Percentiles rank a stretch among this genome's conserved stretches.
These are phyloP conservation scores for Aspergillus novoparasiticus DNA, from an alignment of 2,329 filamentous ascomycete genomes.

Conservation along the genomic window DNA sequence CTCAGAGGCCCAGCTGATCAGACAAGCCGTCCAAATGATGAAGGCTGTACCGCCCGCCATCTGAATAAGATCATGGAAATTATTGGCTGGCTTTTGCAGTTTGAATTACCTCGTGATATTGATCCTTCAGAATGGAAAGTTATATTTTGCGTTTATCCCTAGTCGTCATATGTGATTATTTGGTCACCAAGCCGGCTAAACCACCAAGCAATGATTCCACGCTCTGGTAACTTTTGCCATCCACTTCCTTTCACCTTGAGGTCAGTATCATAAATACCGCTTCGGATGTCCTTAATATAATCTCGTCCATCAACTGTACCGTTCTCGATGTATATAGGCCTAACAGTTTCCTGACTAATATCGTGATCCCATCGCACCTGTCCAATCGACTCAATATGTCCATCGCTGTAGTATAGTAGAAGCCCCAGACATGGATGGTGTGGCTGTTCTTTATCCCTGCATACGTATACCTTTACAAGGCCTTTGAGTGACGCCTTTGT, in stretches of 20 bases:
- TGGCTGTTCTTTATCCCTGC: constrained; percentile 11
- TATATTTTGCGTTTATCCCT: not conserved
- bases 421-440: constrained; percentile 16
- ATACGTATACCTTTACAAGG: constrained; percentile 16
- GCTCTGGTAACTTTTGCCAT: constrained; percentile 10
- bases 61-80: too few relatives aligned
- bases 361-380: constrained; percentile 19
- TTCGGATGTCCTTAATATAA: constrained; percentile 15
- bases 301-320: constrained; percentile 4
- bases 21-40: too few relatives aligned
- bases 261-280: not conserved
- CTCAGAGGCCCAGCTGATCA: too few relatives aligned
- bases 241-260: not conserved
- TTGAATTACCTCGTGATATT: too few relatives aligned
- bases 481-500: constrained; percentile 13
- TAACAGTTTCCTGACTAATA: constrained; percentile 7
- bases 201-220: constrained; percentile 18
- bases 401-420: constrained; percentile 15
- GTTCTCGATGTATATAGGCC: constrained; percentile 10
- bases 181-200: constrained; percentile 13
- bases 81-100: too few relatives aligned
- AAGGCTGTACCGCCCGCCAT: too few relatives aligned
- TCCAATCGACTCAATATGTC: constrained; percentile 18
- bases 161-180: constrained; percentile 10
- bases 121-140: not conserved